Evolutionary conservation across 352 stramenopile species (phyloP), one percentile per base, ranked within the genome.

Genomic region (Plasmopara halstedii): DNA sequence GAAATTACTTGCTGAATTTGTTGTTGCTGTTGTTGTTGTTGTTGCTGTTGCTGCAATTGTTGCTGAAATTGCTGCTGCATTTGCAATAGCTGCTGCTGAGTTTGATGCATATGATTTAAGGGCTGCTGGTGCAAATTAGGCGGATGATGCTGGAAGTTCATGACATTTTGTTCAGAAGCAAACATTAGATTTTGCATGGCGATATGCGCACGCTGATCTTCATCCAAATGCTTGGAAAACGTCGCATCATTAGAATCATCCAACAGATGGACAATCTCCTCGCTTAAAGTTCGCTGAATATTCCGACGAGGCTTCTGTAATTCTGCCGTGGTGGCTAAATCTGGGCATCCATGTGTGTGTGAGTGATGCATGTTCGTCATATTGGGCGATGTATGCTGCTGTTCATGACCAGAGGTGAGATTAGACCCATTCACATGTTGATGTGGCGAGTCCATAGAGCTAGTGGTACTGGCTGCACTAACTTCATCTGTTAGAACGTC

Each of bases 251-350:
- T 67, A 15, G 49, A 56, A 3, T 84, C 73, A 47, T 85, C 70
- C 22, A 87, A 49, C 70, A 89, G 82, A 27, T 64, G 82, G 45
- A 79, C 75, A n/a, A 89, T 68, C 49, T 89, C 78, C 37, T 89
- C 78, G 36, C 78, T 89, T 8, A 88, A 57, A 21, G 73, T 85
- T 2, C 74, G 62, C 39, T 81, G 69, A 34, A 79, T 40, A 31
- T 70, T 58, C 5, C 53, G 43, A 14, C 73, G 67, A 18, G 64
- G 64, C 7, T 67, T 67, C 9, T 58, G 46, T 7, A 43, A 13
- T 4, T 50, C 48, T 34, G 58, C 56, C 8, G 50, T 32, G 0
- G 34, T 56, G 18, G 56, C 21, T 18, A 14, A 17, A 29, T 19
- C 37, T 43, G 21, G 4, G 15, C 41, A 25, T 36, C 13, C 10